phyloP scores from a whole-genome alignment of 208 protist genomes.

The Phytomonas francai region DNA sequence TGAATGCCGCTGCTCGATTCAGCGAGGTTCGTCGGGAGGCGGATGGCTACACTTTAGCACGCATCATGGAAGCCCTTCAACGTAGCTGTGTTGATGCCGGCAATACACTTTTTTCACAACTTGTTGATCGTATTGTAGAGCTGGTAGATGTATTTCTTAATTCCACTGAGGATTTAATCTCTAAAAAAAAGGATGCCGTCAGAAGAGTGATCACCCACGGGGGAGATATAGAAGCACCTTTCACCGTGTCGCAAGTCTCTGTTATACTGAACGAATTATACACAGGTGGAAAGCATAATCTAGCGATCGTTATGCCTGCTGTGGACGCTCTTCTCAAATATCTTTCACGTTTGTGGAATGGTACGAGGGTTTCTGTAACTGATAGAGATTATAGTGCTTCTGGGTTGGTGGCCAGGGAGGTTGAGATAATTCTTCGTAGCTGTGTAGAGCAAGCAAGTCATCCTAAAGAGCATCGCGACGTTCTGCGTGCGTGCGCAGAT shows the following conservation, averaged over 20 bases:
- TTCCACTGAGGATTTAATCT: background rate
- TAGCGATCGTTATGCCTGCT: conserved; percentile 19
- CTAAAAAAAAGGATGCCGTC: background rate
- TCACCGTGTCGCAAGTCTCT: conserved; percentile 19
- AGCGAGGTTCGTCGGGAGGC: conserved; percentile 16
- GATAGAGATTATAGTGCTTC: background rate
- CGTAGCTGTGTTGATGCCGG: conserved; percentile 1
- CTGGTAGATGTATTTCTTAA: background rate
- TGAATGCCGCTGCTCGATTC: conserved; percentile 24
- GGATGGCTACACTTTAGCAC: conserved; percentile 17
- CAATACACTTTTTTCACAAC: background rate
- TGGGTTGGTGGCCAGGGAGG: conserved; percentile 5
- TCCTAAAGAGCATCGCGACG: background rate
- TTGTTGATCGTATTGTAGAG: background rate
- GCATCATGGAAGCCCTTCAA: background rate
- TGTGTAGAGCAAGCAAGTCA: conserved; percentile 23
- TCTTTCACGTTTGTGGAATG: background rate
- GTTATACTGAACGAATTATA: conserved; percentile 21
- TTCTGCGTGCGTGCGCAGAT: conserved; percentile 11
- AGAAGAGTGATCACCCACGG: background rate
- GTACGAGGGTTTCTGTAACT: background rate
- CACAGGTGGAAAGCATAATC: conserved; percentile 10
- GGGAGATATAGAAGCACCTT: background rate
- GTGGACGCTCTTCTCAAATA: conserved; percentile 30
- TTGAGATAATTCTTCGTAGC: conserved; percentile 20